A percentile compares a stretch with the other conserved stretches of the same genome.
Conservation (phyloP, 305 asterid species). For the Fraxinus paxiana region DNA sequence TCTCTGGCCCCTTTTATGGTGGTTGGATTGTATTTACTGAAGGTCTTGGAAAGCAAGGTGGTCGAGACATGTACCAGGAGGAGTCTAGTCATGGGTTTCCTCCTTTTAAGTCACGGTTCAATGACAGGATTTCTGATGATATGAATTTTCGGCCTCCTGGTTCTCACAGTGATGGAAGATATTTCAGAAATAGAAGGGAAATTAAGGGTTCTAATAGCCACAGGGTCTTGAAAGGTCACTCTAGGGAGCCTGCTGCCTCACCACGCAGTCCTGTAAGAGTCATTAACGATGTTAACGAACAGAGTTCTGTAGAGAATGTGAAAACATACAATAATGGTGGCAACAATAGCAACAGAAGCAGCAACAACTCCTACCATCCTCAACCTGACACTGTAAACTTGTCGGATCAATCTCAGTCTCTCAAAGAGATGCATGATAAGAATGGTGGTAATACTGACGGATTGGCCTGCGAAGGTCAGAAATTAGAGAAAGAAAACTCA, state of each 20-base stretch:
- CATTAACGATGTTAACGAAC: conserved; percentile 37
- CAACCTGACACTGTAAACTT: conserved; percentile 41
- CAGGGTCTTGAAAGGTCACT: background rate
- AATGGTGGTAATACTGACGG: conserved; percentile 31
- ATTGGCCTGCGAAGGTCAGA: conserved; percentile 36
- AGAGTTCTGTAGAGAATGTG: conserved; percentile 53
- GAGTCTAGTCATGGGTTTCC: conserved; percentile 62
- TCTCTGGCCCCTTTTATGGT: conserved; percentile 25
- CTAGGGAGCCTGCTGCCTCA: background rate
- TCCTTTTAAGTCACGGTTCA: conserved; percentile 60
- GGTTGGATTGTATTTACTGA: conserved; percentile 33
- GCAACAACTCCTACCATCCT: conserved; percentile 25
- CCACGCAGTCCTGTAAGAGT: conserved; percentile 44
- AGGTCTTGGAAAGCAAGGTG: conserved; percentile 97
- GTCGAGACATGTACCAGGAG: conserved; percentile 65
- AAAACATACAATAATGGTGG: conserved; percentile 28
- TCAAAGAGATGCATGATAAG: conserved; percentile 53
- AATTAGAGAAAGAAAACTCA: conserved; percentile 55
- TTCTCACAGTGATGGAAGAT: conserved; percentile 56
- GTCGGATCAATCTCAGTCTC: conserved; percentile 34
- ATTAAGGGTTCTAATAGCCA: background rate
- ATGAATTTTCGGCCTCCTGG: conserved; percentile 57
- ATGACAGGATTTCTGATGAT: conserved; percentile 64
- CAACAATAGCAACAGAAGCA: background rate
- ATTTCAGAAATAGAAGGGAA: conserved; percentile 38